phyloP scores from a whole-genome alignment of 805 yeast genomes.

The Yamadazyma paraphyllophila region DNA sequence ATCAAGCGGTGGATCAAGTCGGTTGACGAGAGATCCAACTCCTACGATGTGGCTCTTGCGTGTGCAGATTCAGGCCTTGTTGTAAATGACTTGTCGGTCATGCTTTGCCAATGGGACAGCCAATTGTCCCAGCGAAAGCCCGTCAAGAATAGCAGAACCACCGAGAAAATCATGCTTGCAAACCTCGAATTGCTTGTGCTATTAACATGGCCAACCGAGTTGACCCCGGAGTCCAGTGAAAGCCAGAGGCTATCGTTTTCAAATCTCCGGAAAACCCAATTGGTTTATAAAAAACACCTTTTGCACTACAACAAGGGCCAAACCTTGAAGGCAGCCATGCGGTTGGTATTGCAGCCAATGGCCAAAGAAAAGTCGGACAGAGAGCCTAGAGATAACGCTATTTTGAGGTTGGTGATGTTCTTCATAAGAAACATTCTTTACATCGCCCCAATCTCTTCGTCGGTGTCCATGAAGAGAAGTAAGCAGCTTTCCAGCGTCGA shows the following conservation, averaged over 20 bases:
- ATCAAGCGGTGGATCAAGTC: slow-evolving; percentile 82
- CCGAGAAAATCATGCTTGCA: slow-evolving; percentile 66
- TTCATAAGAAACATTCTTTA: slow-evolving; percentile 76
- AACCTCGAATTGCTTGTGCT: slow-evolving; percentile 78
- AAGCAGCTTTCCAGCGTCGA: slow-evolving; percentile 27
- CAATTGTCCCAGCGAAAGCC: slow-evolving; percentile 31
- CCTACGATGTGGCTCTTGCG: slow-evolving; percentile 83
- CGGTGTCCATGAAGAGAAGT: slow-evolving; percentile 45
- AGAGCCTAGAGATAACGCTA: slow-evolving; percentile 65
- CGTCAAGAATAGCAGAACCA: slow-evolving; percentile 25
- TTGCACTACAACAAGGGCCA: slow-evolving; percentile 57
- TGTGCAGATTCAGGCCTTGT: slow-evolving; percentile 79
- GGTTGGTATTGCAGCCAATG: slow-evolving; percentile 65
- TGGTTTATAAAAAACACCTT: slow-evolving; percentile 67
- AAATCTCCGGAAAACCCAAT: slow-evolving; percentile 63
- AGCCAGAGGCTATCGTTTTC: slow-evolving; percentile 58
- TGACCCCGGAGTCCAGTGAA: slow-evolving; percentile 55
- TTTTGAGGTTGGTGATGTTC: slow-evolving; percentile 67
- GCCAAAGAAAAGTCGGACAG: slow-evolving; percentile 53
- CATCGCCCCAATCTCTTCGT: slow-evolving; percentile 67
- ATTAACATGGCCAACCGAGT: slow-evolving; percentile 79
- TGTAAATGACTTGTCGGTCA: slow-evolving; percentile 67
- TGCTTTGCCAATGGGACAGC: slow-evolving; percentile 70
- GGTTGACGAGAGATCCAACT: slow-evolving; percentile 70
- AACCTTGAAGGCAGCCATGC: slow-evolving; percentile 64